Percentiles rank a stretch among this genome's conserved stretches.
These are phyloP conservation scores for Cryptosporidium xiaoi DNA, from an alignment of 169 alveolate genomes.

Conservation along the genomic window DNA sequence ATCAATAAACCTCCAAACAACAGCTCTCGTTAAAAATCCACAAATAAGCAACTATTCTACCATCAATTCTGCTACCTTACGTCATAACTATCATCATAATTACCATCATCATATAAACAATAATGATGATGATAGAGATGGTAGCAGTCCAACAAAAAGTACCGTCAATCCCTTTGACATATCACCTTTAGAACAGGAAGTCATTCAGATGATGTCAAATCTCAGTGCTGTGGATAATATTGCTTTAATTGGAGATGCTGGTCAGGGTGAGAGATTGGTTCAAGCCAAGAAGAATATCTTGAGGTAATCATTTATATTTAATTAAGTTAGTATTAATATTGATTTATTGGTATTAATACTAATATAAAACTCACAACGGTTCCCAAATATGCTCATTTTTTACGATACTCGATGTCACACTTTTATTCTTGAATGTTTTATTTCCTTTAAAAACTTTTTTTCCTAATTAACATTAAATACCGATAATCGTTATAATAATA, in stretches of 20 bases:
- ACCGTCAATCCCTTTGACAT: constrained; percentile 12
- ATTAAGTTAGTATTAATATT: not conserved
- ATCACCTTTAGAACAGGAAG: constrained; percentile 48
- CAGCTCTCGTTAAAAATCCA: not conserved
- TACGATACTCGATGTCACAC: no score
- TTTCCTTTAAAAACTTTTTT: no score
- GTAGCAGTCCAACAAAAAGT: constrained; percentile 18
- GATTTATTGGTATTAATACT: no score
- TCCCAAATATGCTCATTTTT: no score
- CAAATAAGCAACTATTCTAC: not conserved
- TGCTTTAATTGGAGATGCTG: constrained; percentile 79
- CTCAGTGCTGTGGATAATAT: constrained; percentile 66
- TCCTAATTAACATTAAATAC: no score
- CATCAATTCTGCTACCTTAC: no score
- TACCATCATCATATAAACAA: not conserved
- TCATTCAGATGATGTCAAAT: constrained; percentile 56
- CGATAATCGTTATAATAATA: no score
- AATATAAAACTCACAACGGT: not conserved
- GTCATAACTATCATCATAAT: not conserved
- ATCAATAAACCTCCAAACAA: constrained; percentile 1
- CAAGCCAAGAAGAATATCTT: constrained; percentile 76
- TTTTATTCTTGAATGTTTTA: no score
- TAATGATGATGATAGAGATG: constrained; percentile 14
- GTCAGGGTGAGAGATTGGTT: constrained; percentile 84
- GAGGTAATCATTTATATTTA: constrained; percentile 27